phyloP scores from a whole-genome alignment of 140 eudicot species.

The Anethum foeniculum region DNA sequence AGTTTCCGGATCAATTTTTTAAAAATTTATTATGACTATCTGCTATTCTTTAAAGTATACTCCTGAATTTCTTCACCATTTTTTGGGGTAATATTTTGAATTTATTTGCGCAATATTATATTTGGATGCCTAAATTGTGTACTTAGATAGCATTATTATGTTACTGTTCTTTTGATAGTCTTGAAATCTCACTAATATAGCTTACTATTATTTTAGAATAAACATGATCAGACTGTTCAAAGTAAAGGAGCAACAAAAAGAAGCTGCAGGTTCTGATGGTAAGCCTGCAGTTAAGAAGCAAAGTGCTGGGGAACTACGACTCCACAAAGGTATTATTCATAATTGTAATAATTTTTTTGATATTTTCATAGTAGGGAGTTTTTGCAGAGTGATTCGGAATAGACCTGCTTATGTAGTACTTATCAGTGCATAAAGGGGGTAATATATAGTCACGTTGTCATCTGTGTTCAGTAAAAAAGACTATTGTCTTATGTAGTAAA shows the following conservation, averaged over 20 bases:
- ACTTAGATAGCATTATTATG: neutral
- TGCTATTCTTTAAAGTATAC: neutral
- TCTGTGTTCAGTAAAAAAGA: neutral
- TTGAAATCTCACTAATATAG: neutral
- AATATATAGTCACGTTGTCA: neutral
- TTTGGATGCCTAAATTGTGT: neutral
- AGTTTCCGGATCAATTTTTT: neutral
- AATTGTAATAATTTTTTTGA: neutral
- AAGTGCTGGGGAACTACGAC: slow-evolving; percentile 97
- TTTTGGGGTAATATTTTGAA: no score
- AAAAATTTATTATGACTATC: neutral
- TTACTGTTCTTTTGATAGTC: neutral
- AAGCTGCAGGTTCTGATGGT: slow-evolving; percentile 80
- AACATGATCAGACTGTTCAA: slow-evolving; percentile 70
- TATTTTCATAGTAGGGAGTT: neutral
- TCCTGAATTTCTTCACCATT: neutral
- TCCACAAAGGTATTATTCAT: slow-evolving; percentile 66
- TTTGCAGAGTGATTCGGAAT: neutral
- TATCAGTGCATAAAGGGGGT: neutral
- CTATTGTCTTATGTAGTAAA: neutral
- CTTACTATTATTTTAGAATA: slow-evolving; percentile 19
- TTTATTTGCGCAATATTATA: neutral
- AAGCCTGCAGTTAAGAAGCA: slow-evolving; percentile 86
- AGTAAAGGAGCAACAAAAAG: slow-evolving; percentile 81
- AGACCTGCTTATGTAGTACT: neutral